Evolutionary conservation across 306 rosid species (phyloP).

Genomic region (Pachyrhizus erosus): DNA sequence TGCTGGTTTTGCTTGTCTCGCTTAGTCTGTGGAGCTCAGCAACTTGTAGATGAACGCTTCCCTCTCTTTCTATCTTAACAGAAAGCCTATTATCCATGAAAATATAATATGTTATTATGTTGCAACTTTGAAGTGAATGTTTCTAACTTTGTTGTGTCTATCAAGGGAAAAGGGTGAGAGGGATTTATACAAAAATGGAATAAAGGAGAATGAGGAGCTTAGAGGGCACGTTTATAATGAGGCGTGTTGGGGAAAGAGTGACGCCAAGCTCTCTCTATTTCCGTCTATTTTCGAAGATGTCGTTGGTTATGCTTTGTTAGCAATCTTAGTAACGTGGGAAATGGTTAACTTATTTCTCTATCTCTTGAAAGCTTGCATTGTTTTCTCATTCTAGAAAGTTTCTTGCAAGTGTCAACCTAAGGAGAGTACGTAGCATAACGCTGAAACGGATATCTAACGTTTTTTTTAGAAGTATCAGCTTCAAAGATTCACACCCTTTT

Average conservation of each 20-base stretch:
- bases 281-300: conserved; percentile 15
- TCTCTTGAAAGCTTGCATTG: conserved; percentile 20
- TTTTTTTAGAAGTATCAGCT: background rate
- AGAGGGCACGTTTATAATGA: conserved; percentile 58
- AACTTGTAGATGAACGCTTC: conserved; percentile 52
- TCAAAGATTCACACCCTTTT: background rate
- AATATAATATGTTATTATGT: background rate
- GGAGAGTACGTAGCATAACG: background rate
- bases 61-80: conserved; percentile 49
- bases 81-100: conserved; percentile 59
- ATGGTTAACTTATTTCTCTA: conserved; percentile 42
- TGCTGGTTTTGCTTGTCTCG: conserved; percentile 48
- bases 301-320: conserved; percentile 40
- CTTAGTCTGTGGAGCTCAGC: conserved; percentile 49
- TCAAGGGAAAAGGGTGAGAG: background rate
- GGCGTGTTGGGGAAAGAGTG: conserved; percentile 51
- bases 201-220: conserved; percentile 45
- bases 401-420: conserved; percentile 11
- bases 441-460: background rate
- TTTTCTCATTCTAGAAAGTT: conserved; percentile 37
- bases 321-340: conserved; percentile 41
- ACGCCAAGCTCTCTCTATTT: conserved; percentile 47
- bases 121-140: background rate
- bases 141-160: background rate
- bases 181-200: conserved; percentile 24